Conservation (phyloP, 805 yeast species). For the Candida piceae region DNA sequence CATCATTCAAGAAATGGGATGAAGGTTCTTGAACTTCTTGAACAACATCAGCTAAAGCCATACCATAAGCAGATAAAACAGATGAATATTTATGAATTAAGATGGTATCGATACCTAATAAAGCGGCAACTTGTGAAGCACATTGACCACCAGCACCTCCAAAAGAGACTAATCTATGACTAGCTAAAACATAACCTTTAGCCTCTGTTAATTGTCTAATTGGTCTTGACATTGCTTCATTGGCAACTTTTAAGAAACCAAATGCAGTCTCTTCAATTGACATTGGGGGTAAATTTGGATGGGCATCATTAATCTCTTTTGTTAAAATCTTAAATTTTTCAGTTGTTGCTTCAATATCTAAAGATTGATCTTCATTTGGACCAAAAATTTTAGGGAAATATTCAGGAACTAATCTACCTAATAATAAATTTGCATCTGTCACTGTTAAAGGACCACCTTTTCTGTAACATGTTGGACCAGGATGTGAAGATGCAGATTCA, state of each 20-base stretch:
- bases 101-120: conserved; percentile 63
- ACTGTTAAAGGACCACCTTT: conserved; percentile 82
- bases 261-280: conserved; percentile 66
- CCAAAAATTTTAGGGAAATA: conserved; percentile 82
- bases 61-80: conserved; percentile 82
- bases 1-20: conserved; percentile 36
- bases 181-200: conserved; percentile 62
- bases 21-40: conserved; percentile 76
- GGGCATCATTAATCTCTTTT: conserved; percentile 47
- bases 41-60: conserved; percentile 81
- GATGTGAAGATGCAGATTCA: conserved; percentile 81
- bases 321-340: conserved; percentile 52
- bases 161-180: conserved; percentile 73
- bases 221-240: conserved; percentile 88
- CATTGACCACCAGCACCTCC: conserved; percentile 97
- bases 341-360: conserved; percentile 52
- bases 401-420: conserved; percentile 70
- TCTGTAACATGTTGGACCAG: conserved; percentile 85
- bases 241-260: conserved; percentile 80
- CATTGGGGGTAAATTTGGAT: conserved; percentile 36
- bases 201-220: conserved; percentile 81
- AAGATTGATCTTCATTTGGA: conserved; percentile 65
- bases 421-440: conserved; percentile 75
- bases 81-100: conserved; percentile 80
- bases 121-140: conserved; percentile 70